Evolutionary conservation across 2,329 filamentous ascomycete genomes (phyloP).

Genomic region (Neophaeococcomyces mojaviensis): DNA sequence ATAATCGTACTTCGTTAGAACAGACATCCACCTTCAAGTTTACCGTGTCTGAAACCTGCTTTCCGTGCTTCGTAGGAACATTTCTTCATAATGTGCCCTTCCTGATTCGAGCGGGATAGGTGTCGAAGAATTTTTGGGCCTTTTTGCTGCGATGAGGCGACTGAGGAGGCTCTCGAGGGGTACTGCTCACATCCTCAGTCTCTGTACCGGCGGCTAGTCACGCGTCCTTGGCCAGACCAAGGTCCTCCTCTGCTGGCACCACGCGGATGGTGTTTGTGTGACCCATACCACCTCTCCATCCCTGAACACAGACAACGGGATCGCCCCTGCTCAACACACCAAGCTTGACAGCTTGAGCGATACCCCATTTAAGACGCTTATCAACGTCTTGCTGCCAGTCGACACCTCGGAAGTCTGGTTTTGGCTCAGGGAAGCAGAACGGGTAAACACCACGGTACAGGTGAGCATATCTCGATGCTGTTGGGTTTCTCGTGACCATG

Average conservation of each 20-base stretch:
- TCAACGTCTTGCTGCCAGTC: constrained; percentile 97
- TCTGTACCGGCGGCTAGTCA: constrained; percentile 17
- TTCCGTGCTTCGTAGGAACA: background rate
- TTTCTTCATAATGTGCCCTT: constrained; percentile 3
- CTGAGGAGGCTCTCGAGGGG: constrained; percentile 2
- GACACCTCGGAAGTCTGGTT: constrained; percentile 80
- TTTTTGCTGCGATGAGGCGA: constrained; percentile 5
- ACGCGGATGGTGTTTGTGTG: constrained; percentile 58
- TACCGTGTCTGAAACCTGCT: too few species aligned
- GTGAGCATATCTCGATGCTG: constrained; percentile 81
- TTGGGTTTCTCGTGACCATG: constrained; percentile 88
- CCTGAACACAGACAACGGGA: constrained; percentile 58
- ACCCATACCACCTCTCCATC: constrained; percentile 60
- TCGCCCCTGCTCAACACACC: constrained; percentile 73
- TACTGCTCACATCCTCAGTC: background rate
- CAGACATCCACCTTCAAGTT: too few species aligned
- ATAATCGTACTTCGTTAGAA: background rate
- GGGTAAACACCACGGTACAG: constrained; percentile 97
- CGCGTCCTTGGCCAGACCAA: constrained; percentile 21
- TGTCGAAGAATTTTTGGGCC: constrained; percentile 3
- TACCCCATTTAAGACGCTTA: constrained; percentile 93
- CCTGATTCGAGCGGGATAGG: constrained; percentile 5
- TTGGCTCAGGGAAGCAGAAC: constrained; percentile 85
- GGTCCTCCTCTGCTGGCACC: constrained; percentile 38
- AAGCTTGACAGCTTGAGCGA: constrained; percentile 77